A percentile compares a stretch with the other conserved stretches of the same genome.
Evolutionary conservation across 441 rosid genomes (phyloP).

Genomic region (Euphorbia corollata): DNA sequence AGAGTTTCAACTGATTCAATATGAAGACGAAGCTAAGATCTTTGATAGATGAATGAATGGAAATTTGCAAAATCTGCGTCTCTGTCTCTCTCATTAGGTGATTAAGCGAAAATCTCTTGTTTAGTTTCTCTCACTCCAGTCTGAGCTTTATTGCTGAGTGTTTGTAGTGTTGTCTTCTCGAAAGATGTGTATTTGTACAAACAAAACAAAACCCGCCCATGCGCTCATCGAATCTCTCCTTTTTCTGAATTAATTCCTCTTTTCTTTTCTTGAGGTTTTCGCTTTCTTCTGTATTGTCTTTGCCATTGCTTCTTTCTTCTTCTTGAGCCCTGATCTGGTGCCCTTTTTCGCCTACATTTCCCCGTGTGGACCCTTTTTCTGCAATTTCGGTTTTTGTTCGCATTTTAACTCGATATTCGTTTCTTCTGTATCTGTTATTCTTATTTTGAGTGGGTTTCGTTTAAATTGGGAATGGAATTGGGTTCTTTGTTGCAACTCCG

Average conservation of each 20-base stretch:
- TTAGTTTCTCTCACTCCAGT: conserved; percentile 6
- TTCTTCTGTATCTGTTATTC: conserved; percentile 14
- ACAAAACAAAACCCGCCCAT: conserved; percentile 33
- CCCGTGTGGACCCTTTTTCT: conserved; percentile 13
- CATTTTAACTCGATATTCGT: not conserved
- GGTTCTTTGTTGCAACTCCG: conserved; percentile 3
- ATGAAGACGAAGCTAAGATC: not conserved
- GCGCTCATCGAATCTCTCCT: too few species aligned
- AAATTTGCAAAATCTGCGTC: not conserved
- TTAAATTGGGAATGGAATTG: not conserved
- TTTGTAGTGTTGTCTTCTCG: conserved; percentile 21
- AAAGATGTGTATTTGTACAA: conserved; percentile 17
- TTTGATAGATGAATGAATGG: not conserved
- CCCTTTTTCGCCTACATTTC: conserved; percentile 14
- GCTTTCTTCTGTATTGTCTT: not conserved
- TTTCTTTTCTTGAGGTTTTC: conserved; percentile 8
- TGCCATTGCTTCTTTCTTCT: conserved; percentile 7
- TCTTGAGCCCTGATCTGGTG: conserved; percentile 28
- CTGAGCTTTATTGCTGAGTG: conserved; percentile 7
- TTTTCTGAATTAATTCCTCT: conserved; percentile 10
- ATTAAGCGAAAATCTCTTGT: not conserved
- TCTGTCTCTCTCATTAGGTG: not conserved
- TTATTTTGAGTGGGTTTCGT: conserved; percentile 9
- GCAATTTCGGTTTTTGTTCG: conserved; percentile 20
- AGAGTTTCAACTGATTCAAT: too few species aligned